Conservation (phyloP, 305 asterid genomes). For the Rubia tinctorum region DNA sequence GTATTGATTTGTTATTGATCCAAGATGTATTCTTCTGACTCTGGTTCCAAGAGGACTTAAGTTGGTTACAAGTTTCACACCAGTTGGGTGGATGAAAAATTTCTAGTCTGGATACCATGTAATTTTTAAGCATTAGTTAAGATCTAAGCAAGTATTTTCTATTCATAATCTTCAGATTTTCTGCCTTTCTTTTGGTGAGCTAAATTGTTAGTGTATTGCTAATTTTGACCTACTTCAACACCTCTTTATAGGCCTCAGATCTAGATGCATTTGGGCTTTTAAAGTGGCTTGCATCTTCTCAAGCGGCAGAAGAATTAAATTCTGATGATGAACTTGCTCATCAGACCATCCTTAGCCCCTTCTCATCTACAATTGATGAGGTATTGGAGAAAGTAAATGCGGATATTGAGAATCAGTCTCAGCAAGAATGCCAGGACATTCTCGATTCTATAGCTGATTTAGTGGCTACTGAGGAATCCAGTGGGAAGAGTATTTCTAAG, state of each 20-base stretch:
- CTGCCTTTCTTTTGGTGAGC: background rate
- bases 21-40: background rate
- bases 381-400: conserved; percentile 80
- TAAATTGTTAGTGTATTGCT: background rate
- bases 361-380: conserved; percentile 55
- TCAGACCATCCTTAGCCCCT: conserved; percentile 78
- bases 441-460: conserved; percentile 76
- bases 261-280: conserved; percentile 81
- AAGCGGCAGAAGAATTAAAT: conserved; percentile 94
- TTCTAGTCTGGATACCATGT: background rate
- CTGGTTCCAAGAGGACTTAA: background rate
- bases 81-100: background rate
- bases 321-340: conserved; percentile 95
- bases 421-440: conserved; percentile 98
- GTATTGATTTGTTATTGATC: background rate
- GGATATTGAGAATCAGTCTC: conserved; percentile 86
- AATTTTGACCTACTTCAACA: conserved; percentile 11
- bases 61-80: background rate
- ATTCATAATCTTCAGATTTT: background rate
- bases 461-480: conserved; percentile 41
- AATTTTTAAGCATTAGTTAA: background rate
- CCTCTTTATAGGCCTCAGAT: conserved; percentile 53
- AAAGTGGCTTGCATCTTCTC: conserved; percentile 99
- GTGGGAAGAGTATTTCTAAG: conserved; percentile 30
- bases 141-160: background rate